Conservation (phyloP, 352 stramenopile species). For the Globisporangium sylvaticum region DNA sequence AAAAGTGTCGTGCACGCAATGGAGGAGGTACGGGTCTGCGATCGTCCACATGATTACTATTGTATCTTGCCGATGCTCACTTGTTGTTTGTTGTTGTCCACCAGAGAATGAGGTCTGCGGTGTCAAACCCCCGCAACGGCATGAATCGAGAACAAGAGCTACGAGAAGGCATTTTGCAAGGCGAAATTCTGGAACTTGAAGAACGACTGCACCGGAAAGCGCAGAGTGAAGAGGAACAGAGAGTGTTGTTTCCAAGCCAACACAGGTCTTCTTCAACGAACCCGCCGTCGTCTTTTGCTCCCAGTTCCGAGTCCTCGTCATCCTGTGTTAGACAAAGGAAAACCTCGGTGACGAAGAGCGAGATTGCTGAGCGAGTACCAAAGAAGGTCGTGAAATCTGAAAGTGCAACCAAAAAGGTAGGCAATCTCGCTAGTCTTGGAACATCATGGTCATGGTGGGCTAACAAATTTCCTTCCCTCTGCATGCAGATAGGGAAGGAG, state of each 20-base stretch:
- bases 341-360: not conserved
- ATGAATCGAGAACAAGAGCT: slow-evolving; percentile 7
- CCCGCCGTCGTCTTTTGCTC: not conserved
- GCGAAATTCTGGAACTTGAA: slow-evolving; percentile 13
- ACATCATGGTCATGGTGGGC: no score
- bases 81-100: not conserved
- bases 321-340: not conserved
- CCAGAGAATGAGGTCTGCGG: slow-evolving; percentile 4
- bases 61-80: not conserved
- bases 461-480: not conserved
- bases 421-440: no score
- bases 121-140: not conserved
- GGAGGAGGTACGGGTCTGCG: slow-evolving; percentile 1
- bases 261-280: not conserved
- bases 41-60: not conserved
- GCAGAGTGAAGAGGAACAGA: slow-evolving; percentile 16
- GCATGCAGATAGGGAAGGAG: not conserved
- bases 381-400: not conserved
- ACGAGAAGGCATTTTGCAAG: slow-evolving; percentile 9
- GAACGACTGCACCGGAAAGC: slow-evolving; percentile 9
- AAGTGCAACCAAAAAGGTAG: slow-evolving; percentile 7
- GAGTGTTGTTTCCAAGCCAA: slow-evolving; percentile 9
- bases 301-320: slow-evolving; percentile 7
- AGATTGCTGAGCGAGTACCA: not conserved
- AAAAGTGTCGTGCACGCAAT: not conserved